Evolutionary conservation across 192 early-diverging fungal genomes (phyloP).

Genomic region (Oehlia diaphana): DNA sequence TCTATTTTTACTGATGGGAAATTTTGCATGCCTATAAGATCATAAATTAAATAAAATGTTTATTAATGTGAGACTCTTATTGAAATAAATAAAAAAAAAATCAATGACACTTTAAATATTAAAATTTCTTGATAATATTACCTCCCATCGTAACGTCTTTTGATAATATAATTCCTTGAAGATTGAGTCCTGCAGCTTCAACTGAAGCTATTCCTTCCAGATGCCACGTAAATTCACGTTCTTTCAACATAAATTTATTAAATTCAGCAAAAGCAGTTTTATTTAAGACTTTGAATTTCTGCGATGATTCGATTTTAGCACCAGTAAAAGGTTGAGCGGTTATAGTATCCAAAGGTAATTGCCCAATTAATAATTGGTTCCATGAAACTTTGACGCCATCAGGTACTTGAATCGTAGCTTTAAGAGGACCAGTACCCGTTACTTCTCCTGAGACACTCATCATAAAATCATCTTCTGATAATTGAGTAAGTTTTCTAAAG

Average conservation of each 20-base stretch:
- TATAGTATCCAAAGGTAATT: constrained; percentile 41
- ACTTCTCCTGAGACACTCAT: constrained; percentile 25
- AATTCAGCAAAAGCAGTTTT: constrained; percentile 45
- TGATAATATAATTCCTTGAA: constrained; percentile 44
- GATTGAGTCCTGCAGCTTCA: constrained; percentile 43
- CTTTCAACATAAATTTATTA: constrained; percentile 49
- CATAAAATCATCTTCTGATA: not conserved
- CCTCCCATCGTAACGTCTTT: constrained; percentile 53
- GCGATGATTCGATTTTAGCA: constrained; percentile 38
- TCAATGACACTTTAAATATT: no score
- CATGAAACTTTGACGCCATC: constrained; percentile 35
- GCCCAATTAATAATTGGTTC: constrained; percentile 37
- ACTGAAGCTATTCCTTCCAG: constrained; percentile 43
- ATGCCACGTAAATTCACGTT: constrained; percentile 48
- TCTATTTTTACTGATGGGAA: constrained; percentile 52
- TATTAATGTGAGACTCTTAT: no score
- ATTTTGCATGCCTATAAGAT: constrained; percentile 52
- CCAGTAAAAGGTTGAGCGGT: constrained; percentile 36
- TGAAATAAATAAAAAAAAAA: no score
- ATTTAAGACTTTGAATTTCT: constrained; percentile 43
- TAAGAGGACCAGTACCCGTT: constrained; percentile 49
- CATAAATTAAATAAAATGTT: no score
- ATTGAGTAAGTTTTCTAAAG: not conserved
- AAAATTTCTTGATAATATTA: constrained; percentile 33
- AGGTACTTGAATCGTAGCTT: constrained; percentile 49